A percentile compares a stretch with the other conserved stretches of the same genome.
Conservation (phyloP, 2,329 filamentous ascomycete species). For the Plenodomus biglobosus region DNA sequence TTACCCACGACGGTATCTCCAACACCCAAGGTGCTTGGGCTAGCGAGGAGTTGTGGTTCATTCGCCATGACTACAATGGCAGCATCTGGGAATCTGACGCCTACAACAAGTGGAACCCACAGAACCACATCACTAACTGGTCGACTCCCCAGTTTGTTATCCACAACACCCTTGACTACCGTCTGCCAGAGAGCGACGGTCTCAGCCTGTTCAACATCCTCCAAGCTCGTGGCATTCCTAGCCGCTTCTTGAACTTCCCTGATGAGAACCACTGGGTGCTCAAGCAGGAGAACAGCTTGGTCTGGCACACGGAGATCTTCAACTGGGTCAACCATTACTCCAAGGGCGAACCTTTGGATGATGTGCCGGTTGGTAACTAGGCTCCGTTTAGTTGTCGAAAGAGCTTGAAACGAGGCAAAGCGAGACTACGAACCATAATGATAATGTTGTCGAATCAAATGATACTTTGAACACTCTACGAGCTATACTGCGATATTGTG, state of each 20-base stretch:
- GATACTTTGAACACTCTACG: neutral
- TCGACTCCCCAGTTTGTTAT: constrained; percentile 85
- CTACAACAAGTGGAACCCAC: constrained; percentile 62
- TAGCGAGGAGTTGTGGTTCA: constrained; percentile 56
- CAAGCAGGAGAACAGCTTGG: constrained; percentile 84
- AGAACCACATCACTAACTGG: constrained; percentile 66
- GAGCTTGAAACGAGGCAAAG: neutral
- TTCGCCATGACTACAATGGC: constrained; percentile 49
- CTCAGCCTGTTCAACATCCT: constrained; percentile 83
- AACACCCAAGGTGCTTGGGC: constrained; percentile 54
- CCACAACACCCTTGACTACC: constrained; percentile 88
- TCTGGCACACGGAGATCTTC: constrained; percentile 72
- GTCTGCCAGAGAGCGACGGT: constrained; percentile 81
- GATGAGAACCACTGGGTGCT: constrained; percentile 81
- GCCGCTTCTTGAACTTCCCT: constrained; percentile 77
- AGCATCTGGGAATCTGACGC: constrained; percentile 38
- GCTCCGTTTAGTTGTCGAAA: neutral
- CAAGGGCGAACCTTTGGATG: constrained; percentile 35
- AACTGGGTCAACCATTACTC: constrained; percentile 45
- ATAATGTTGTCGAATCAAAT: neutral
- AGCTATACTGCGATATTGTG: neutral
- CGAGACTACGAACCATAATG: neutral
- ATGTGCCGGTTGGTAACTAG: constrained; percentile 34
- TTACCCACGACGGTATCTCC: constrained; percentile 85
- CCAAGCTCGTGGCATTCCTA: constrained; percentile 73